Evolutionary conservation across 495 filamentous ascomycete genomes (phyloP), one percentile per base, ranked within the genome.

Genomic region (Immersiella caudata): DNA sequence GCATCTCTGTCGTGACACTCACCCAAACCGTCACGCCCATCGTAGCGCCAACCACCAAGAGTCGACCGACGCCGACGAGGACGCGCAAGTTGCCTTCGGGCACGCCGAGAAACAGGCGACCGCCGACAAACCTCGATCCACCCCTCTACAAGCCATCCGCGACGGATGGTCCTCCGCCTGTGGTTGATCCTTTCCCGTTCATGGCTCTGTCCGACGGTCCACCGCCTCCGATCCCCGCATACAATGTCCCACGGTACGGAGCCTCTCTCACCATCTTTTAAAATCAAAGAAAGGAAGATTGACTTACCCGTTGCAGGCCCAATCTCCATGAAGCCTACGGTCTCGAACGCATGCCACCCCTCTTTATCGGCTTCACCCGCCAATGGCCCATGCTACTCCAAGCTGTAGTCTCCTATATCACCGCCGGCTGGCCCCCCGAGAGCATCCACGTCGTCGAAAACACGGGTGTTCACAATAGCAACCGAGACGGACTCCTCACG

Each of bases 391-490:
- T 89, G 59, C 75, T 89, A 14, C 84, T 86, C 36, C 87, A 89
- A 71, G 73, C 81, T 1, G 86, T 89, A 0, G 82, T 87, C 12
- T 81, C 78, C 16, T 89, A 89, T 72, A 82, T 89, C 60, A 82
- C 85, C 0, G 84, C 86, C 0, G 88, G 87, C 26, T 89, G 87
- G 87, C 88, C 88, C 2, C 71, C 86, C 0, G 75, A 78, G 29
- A 82, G 88, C 67, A 89, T 90, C 67, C 85, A 84, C 65, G 80
- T 89, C 1, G 76, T 89, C 61, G 88, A 89, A 63, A 90, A 90
- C 75, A 89, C 85, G 2, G 88, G 88, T 3, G 81, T 82, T 36
- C 87, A 88, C 73, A 76, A 85, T 49, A 79, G 80, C 16, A 89
- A 89, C 68, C 69, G 73, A 24, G 74, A 79, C 16, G 83, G 84